Conservation (phyloP, 768 basidiomycete species). For the Roridomyces roridus region DNA sequence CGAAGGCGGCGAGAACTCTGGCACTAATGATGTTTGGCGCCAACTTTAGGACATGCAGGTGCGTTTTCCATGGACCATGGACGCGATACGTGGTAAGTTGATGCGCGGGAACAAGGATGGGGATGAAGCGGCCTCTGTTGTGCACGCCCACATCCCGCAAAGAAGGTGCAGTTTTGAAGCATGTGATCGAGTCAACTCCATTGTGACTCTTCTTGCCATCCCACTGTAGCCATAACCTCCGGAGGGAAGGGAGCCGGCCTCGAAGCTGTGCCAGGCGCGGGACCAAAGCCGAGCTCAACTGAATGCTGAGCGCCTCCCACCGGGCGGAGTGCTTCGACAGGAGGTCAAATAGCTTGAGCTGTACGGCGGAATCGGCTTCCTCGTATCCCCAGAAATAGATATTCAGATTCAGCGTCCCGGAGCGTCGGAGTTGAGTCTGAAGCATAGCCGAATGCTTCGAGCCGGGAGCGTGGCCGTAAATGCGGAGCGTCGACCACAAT, state of each 20-base stretch:
- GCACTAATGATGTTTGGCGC: constrained; percentile 1
- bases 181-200: neutral
- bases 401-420: neutral
- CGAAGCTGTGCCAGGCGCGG: neutral
- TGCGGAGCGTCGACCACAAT: neutral
- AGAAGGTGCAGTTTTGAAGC: neutral
- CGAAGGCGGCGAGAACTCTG: no score
- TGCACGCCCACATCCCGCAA: neutral
- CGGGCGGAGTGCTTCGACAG: neutral
- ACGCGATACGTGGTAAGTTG: neutral
- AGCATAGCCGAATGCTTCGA: neutral
- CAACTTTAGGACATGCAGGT: neutral
- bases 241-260: neutral
- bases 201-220: neutral
- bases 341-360: neutral
- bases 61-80: neutral
- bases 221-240: neutral
- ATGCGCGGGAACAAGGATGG: neutral
- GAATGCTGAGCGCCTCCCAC: neutral
- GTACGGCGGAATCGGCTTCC: neutral
- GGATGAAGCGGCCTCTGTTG: neutral
- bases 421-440: neutral
- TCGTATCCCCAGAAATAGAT: neutral
- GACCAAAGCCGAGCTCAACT: neutral
- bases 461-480: neutral